These are phyloP conservation scores for Sarcodon aspratus DNA, from an alignment of 768 basidiomycete species.

Conservation along the genomic window DNA sequence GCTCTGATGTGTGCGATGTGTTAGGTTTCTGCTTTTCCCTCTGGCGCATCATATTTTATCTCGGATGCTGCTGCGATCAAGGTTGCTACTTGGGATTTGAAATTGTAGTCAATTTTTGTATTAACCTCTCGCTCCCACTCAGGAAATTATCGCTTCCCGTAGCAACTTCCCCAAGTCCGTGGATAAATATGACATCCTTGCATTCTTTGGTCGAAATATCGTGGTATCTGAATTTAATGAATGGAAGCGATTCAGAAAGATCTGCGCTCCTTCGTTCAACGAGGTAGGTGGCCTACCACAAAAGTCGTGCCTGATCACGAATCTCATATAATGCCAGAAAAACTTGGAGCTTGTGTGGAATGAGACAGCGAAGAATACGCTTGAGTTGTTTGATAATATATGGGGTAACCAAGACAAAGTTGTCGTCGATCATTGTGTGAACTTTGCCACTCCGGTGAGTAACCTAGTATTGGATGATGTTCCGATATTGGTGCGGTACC, in stretches of 20 bases:
- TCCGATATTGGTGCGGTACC: no score
- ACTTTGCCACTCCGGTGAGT: no score
- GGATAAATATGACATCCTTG: slow-evolving; percentile 29
- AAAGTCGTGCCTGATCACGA: no score
- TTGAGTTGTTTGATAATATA: slow-evolving; percentile 24
- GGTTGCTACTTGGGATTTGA: no score
- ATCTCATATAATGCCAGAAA: slow-evolving; percentile 11
- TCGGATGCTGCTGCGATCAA: no score
- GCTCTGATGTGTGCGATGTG: no score
- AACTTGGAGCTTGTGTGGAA: slow-evolving; percentile 29
- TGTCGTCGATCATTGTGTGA: neutral
- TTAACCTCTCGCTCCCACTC: no score
- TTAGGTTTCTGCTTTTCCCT: no score
- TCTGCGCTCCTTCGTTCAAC: slow-evolving; percentile 52
- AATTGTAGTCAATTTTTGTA: no score
- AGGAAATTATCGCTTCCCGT: slow-evolving; percentile 41
- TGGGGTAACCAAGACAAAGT: slow-evolving; percentile 34
- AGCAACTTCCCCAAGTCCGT: slow-evolving; percentile 48
- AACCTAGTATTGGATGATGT: no score
- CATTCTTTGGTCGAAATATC: slow-evolving; percentile 49
- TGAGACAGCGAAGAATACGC: slow-evolving; percentile 19
- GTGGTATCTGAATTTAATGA: slow-evolving; percentile 50
- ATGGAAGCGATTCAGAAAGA: slow-evolving; percentile 56
- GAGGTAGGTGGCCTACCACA: slow-evolving; percentile 28
- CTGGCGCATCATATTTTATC: no score